These are phyloP conservation scores for Bretschneidera sinensis DNA, from an alignment of 345 rosid species.

Conservation along the genomic window DNA sequence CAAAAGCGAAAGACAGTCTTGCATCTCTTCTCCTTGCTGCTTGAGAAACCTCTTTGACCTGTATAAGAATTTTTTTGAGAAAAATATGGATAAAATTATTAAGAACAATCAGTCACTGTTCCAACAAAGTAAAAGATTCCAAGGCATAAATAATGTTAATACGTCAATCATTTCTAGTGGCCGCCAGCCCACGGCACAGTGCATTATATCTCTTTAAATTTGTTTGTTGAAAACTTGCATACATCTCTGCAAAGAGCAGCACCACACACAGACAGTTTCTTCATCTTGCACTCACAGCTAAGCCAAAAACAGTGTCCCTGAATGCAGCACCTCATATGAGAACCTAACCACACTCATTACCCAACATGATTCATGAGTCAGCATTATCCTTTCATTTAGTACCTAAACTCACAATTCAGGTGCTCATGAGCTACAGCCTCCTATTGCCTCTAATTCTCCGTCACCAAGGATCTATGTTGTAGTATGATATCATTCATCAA, in stretches of 20 bases:
- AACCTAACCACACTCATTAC: neutral
- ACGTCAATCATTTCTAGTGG: neutral
- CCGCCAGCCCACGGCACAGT: too few species aligned
- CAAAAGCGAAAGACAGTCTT: conserved; percentile 87
- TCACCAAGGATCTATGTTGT: too few species aligned
- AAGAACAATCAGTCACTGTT: too few species aligned
- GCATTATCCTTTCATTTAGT: neutral
- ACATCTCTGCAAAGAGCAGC: neutral
- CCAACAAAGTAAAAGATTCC: neutral
- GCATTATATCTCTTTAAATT: too few species aligned
- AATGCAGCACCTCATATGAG: neutral
- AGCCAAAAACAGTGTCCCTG: too few species aligned
- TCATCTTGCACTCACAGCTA: neutral
- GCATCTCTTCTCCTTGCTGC: conserved; percentile 92
- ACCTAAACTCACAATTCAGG: neutral
- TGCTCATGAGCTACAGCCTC: neutral
- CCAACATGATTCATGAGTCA: neutral
- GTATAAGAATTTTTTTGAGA: neutral
- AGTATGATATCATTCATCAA: too few species aligned
- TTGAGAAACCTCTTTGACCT: conserved; percentile 91
- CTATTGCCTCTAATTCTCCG: too few species aligned
- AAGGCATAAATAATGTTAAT: neutral
- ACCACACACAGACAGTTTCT: neutral
- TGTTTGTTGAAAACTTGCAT: neutral
- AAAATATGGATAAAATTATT: too few species aligned